Evolutionary conservation across 2,329 filamentous ascomycete species (phyloP).

Genomic region (Nannizzia gypsea): DNA sequence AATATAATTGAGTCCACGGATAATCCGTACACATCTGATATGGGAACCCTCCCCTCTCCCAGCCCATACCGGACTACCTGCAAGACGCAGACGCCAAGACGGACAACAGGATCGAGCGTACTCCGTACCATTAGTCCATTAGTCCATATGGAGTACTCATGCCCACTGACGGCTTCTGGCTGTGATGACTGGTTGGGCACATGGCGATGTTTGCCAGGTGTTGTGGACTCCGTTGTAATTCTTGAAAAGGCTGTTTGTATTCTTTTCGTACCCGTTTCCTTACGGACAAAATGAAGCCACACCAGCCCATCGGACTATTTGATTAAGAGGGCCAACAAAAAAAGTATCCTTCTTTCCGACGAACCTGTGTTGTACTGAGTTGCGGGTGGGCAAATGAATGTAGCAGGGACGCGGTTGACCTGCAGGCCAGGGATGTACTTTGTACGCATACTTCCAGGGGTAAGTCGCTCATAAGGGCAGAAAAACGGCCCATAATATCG

Average conservation of each 20-base stretch:
- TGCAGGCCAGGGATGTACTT: background rate
- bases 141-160: too few relatives aligned
- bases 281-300: background rate
- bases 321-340: background rate
- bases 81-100: background rate
- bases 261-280: background rate
- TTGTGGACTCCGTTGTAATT: background rate
- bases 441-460: background rate
- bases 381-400: background rate
- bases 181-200: background rate
- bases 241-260: background rate
- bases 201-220: background rate
- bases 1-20: background rate
- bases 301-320: background rate
- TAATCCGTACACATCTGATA: background rate
- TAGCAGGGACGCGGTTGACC: background rate
- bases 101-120: conserved; percentile 2
- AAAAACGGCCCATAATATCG: background rate
- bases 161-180: conserved; percentile 1
- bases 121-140: background rate
- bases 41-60: background rate
- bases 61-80: background rate
- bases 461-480: background rate
- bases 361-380: background rate
- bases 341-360: background rate